Conservation (phyloP, 805 yeast genomes). For the Kluyveromyces aestuarii region DNA sequence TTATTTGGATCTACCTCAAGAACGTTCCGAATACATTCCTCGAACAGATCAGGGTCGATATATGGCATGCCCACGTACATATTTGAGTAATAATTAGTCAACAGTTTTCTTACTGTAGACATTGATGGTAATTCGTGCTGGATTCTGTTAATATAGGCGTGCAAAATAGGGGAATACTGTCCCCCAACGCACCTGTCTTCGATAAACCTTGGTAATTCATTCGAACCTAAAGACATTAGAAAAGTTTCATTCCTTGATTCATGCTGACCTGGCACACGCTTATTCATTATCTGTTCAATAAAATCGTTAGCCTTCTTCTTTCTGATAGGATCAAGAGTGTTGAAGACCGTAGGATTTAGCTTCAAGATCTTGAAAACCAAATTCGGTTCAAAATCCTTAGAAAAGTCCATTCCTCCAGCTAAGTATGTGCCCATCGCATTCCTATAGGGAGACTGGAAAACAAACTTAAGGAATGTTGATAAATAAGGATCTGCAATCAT, state of each 20-base stretch:
- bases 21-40: neutral
- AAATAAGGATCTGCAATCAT: neutral
- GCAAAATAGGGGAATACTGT: slow-evolving; percentile 1
- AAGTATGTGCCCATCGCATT: neutral
- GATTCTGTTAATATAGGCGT: neutral
- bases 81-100: neutral
- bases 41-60: neutral
- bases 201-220: neutral
- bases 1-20: neutral
- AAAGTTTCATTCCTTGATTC: neutral
- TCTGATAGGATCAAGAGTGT: neutral
- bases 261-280: neutral
- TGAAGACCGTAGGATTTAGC: neutral
- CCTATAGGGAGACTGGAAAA: neutral
- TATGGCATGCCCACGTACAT: neutral
- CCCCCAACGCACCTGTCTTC: slow-evolving; percentile 1
- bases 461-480: neutral
- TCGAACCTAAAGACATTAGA: neutral
- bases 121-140: neutral
- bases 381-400: neutral
- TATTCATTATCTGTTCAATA: neutral
- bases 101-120: neutral
- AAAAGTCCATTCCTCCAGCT: neutral
- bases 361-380: neutral
- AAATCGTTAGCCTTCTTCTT: neutral